phyloP scores from a whole-genome alignment of 169 alveolate genomes.

The Plasmodium berghei region DNA sequence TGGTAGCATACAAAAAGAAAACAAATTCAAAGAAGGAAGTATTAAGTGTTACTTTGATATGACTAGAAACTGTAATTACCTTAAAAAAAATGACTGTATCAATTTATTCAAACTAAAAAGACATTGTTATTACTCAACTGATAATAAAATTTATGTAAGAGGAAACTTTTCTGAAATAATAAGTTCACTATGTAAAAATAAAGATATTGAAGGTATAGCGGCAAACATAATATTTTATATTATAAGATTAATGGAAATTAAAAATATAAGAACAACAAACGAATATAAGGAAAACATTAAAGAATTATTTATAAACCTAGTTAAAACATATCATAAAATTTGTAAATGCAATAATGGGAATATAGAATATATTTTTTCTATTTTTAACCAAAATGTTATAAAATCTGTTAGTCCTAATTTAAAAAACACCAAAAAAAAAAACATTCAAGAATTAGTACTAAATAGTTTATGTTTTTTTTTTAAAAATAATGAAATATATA shows the following conservation, averaged over 20 bases:
- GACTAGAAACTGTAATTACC: neutral
- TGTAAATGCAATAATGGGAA: constrained; percentile 16
- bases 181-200: constrained; percentile 24
- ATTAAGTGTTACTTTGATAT: neutral
- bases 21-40: no score
- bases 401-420: constrained; percentile 63
- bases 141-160: constrained; percentile 51
- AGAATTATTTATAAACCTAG: constrained; percentile 21
- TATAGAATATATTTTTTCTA: constrained; percentile 40
- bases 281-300: constrained; percentile 59
- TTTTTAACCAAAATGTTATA: constrained; percentile 50
- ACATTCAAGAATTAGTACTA: constrained; percentile 51
- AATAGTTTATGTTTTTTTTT: constrained; percentile 68
- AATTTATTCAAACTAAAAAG: neutral
- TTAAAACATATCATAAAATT: constrained; percentile 41
- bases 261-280: constrained; percentile 28
- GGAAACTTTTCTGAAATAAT: constrained; percentile 35
- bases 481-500: constrained; percentile 31
- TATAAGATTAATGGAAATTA: constrained; percentile 22
- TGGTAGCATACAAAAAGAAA: no score
- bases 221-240: constrained; percentile 49
- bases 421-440: constrained; percentile 44
- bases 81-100: neutral
- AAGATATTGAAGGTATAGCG: constrained; percentile 19
- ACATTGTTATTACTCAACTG: neutral